Base-by-base conservation (phyloP, 306 rosid species). In the Glycine tomentella region DNA sequence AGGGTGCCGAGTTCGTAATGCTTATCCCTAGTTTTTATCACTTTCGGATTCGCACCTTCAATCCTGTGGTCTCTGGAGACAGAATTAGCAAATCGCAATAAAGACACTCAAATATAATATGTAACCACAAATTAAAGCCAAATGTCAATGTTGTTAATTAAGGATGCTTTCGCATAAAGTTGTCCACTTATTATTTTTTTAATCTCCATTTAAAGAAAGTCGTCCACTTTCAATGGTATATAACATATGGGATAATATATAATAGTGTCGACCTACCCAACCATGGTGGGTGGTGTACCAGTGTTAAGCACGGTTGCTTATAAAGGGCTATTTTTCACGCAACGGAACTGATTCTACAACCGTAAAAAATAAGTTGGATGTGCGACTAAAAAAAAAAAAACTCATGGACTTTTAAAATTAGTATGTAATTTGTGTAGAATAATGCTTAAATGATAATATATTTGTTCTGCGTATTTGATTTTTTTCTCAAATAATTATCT, bases 261-360 rank as follows among this genome's bases (percentile, higher is more conserved):
- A 9, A 75, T 13, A 14, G 9, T 55, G 63, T 57, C 12, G 61
- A 40, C 51, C 75, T 40, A 50, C 74, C 13, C 74, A 3, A 14
- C 12, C 51, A 65, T 40, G 14, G 64, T 73, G 17, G 45, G 38
- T 42, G 56, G 59, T 48, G 59, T 63, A 74, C 72, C 34, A 48
- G 68, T 80, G 90, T 85, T 82, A 87, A 82, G 90, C 88, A 80
- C 83, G 85, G 85, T 16, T 80, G 84, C 88, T 87, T 87, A 87
- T 86, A 80, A 84, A 81, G 76, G 71, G 6, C 46, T 33, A 31
- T 10, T 62, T 11, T 62, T 62, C 55, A 50, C 6, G 6, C 55
- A 50, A 50, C 46, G 46, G 9, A 25, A 25, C 31, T 25, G 7
- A 42, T 42, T 6, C 46, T 9, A 42, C 46, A 6, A 6, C 58